Base-by-base conservation (phyloP, 2,329 filamentous ascomycete species). In the Zymoseptoria passerinii region DNA sequence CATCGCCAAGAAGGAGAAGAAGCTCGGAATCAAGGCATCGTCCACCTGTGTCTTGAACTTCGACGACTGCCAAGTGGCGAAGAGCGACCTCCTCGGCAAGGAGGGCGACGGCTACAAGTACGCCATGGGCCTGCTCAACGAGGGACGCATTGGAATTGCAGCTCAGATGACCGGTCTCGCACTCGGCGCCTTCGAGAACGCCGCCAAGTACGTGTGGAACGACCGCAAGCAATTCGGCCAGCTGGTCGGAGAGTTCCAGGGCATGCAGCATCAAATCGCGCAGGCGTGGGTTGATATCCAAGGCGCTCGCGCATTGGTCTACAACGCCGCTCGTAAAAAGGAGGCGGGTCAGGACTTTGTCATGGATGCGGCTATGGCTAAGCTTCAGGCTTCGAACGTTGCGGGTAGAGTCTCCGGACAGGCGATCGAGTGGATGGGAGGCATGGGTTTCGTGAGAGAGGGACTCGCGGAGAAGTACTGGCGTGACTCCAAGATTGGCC, bases 1-100 rank as follows among this genome's bases (percentile, higher is more conserved):
- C 61, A 95, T 99, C 70, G 91, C 94, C 48, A 99, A 99, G 84
- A 99, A 99, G 81, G 94, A 99, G 81, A 97, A 97, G 87, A 99
- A 99, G 81, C 86, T 99, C 53, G 94, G 94, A 59, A 99, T 99
- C 78, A 87, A 84, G 71, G 94, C 94, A 56, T 95, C 89, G 77
- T 95, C 89, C 78, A 99, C 94, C 29, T 99, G 94, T 76, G 92
- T 96, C 63, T 81, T 99, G 74, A 97, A 90, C 81, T 95, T 99
- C 68, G 94, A 99, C 76, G 94, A 99, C 70, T 91, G 97, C 55
- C 84, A 92, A 70, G 83, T 99, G 48, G 91, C 94, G 61, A 87
- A 86, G 75, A 89, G 87, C 70, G 95, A 96, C 74, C 78, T 99
- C 16, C 83, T 99, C 0, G 94, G 94, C 63, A 82, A 92, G 74